phyloP scores from a whole-genome alignment of 495 filamentous ascomycete species.

The Podospora comata region DNA sequence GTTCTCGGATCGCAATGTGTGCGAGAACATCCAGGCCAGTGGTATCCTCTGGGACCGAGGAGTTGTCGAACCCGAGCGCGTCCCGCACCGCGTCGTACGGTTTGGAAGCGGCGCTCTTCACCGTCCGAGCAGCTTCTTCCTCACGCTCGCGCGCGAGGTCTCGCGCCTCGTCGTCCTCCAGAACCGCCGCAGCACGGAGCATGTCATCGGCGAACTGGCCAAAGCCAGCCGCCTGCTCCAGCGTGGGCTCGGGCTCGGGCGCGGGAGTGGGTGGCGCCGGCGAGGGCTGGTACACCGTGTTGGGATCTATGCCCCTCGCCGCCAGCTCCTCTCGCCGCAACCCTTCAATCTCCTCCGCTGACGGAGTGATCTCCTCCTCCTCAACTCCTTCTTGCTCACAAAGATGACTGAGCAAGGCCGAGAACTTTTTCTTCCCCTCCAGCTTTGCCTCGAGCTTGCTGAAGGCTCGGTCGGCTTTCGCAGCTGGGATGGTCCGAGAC shows the following conservation, averaged over 20 bases:
- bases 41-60: slow-evolving; percentile 19
- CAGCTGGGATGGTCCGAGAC: slow-evolving; percentile 39
- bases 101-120: slow-evolving; percentile 32
- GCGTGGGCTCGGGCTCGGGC: slow-evolving; percentile 3
- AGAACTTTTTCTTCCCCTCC: slow-evolving; percentile 21
- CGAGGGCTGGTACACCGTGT: slow-evolving; percentile 14
- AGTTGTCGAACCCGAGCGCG: slow-evolving; percentile 39
- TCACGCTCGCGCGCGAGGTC: slow-evolving; percentile 7
- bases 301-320: slow-evolving; percentile 31
- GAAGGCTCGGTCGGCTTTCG: slow-evolving; percentile 32
- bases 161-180: slow-evolving; percentile 25
- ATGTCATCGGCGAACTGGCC: slow-evolving; percentile 24
- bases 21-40: slow-evolving; percentile 35
- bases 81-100: slow-evolving; percentile 51
- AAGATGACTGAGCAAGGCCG: slow-evolving; percentile 21
- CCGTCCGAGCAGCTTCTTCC: slow-evolving; percentile 21
- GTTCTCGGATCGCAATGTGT: slow-evolving; percentile 25
- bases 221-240: slow-evolving; percentile 16
- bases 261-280: slow-evolving; percentile 7
- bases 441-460: slow-evolving; percentile 22
- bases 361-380: slow-evolving; percentile 35
- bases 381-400: slow-evolving; percentile 36
- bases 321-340: slow-evolving; percentile 26
- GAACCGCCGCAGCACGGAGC: slow-evolving; percentile 21
- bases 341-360: slow-evolving; percentile 32